Evolutionary conservation across 2,329 filamentous ascomycete genomes (phyloP), one percentile per base, ranked within the genome.

Genomic region (Stromatinia cepivora): DNA sequence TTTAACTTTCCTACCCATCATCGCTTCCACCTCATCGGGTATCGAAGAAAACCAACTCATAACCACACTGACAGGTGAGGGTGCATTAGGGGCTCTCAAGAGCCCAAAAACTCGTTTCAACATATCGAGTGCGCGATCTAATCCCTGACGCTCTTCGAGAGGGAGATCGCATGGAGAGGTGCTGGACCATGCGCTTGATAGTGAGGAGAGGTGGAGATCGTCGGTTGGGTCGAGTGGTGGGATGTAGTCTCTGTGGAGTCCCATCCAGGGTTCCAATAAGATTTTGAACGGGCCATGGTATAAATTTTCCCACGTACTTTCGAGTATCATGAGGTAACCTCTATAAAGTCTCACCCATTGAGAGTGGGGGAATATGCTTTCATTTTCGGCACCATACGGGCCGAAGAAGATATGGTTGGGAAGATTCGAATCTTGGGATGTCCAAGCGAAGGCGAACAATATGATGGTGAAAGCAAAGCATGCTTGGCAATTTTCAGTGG

Each of bases 41-140:
- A 80, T 71, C 25, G 72, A 72, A 17, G 78, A 78, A 17, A 81
- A 79, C 81, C 82, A 83, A 22, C 76, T 69, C 75, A 80, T 72
- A 75, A 79, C 42, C 20, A 71, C 68, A 1, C 70, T 62, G 0
- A 75, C 31, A 7, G 70, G 66, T 31, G 71, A 72, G 15, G 75
- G 69, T 13, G 71, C 73, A 42, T 70, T 77, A 70, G 75, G 72
- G 70, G 58, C 71, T 52, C 50, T 68, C 46, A 73, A n/a, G 25
- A 77, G 71, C 22, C 71, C 72, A 52, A 73, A 76, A 2, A 72
- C 52, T 10, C 74, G 66, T 36, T 63, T 71, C 22, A 76, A 63
- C 20, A 62, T 50, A 4, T 67, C 36, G 1, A 74, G 66, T 2
- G 67, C 59, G 25, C 66, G 63, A 13, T 72, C 65, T 2, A 78